phyloP scores from a whole-genome alignment of 2,329 filamentous ascomycete genomes.

The Fonsecaea pedrosoi region DNA sequence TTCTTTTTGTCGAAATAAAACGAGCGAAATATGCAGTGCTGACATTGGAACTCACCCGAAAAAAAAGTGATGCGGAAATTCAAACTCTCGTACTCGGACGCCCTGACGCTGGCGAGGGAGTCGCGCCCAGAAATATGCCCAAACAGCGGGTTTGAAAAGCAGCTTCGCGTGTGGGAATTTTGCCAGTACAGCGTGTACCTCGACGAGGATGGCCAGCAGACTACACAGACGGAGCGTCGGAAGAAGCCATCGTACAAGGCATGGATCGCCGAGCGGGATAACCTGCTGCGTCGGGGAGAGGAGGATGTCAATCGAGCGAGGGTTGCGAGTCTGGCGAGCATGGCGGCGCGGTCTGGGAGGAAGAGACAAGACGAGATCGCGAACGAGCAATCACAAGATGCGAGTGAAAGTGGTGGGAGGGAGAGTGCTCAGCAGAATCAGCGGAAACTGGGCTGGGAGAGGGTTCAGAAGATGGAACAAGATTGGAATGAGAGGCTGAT shows the following conservation, averaged over 20 bases:
- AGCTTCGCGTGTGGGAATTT: conserved; percentile 37
- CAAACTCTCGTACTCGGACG: conserved; percentile 30
- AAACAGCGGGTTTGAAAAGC: conserved; percentile 37
- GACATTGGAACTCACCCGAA: background rate
- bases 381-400: background rate
- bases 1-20: background rate
- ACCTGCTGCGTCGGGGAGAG: conserved; percentile 12
- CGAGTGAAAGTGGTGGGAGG: background rate
- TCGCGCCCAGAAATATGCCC: conserved; percentile 35
- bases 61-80: conserved; percentile 37
- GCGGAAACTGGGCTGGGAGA: conserved; percentile 4
- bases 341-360: conserved; percentile 14
- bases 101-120: conserved; percentile 34
- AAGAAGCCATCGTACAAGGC: conserved; percentile 16
- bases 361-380: conserved; percentile 1
- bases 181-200: conserved; percentile 6
- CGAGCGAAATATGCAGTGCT: background rate
- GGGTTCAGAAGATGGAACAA: conserved; percentile 16
- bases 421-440: background rate
- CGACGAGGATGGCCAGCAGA: background rate
- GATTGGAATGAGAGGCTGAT: conserved; percentile 19
- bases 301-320: conserved; percentile 17
- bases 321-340: conserved; percentile 11
- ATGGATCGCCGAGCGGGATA: conserved; percentile 18
- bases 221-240: background rate